A percentile compares a stretch with the other conserved stretches of the same genome.
Evolutionary conservation across 768 basidiomycete genomes (phyloP).

Genomic region (Russula lepida): DNA sequence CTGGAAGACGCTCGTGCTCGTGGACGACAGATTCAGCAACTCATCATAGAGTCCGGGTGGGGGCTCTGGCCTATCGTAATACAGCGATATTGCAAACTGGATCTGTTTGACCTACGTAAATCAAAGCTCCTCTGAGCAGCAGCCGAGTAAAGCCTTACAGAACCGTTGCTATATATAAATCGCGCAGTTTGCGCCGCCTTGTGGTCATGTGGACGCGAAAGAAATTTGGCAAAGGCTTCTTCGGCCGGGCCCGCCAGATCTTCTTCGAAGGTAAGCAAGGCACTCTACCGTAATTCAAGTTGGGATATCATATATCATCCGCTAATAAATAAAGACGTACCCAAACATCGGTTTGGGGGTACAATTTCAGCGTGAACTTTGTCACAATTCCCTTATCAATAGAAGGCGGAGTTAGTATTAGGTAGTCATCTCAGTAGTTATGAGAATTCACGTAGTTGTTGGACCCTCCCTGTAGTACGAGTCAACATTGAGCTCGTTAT

Average conservation of each 20-base stretch:
- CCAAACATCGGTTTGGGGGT: constrained; percentile 14
- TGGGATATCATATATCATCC: background rate
- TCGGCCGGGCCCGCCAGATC: background rate
- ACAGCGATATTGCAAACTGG: constrained; percentile 26
- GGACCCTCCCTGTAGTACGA: constrained; percentile 1
- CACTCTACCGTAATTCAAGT: background rate
- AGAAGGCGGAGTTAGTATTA: background rate
- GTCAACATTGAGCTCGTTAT: background rate
- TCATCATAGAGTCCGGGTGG: constrained; percentile 41
- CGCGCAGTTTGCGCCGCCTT: background rate
- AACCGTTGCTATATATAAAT: constrained; percentile 1
- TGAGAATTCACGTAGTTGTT: constrained; percentile 10
- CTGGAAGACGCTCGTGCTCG: constrained; percentile 31
- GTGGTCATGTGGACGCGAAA: background rate
- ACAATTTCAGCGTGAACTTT: constrained; percentile 6
- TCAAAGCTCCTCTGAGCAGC: constrained; percentile 20
- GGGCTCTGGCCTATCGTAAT: constrained; percentile 45
- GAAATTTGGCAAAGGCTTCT: background rate
- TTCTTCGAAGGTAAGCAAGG: background rate
- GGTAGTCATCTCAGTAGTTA: background rate
- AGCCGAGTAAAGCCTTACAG: constrained; percentile 29
- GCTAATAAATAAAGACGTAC: background rate
- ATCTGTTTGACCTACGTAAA: constrained; percentile 22
- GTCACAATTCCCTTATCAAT: constrained; percentile 11
- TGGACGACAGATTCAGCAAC: constrained; percentile 33